Percentiles rank a stretch among this genome's conserved stretches.
These are phyloP conservation scores for Buddleja alternifolia DNA, from an alignment of 257 asterid species.

Conservation along the genomic window DNA sequence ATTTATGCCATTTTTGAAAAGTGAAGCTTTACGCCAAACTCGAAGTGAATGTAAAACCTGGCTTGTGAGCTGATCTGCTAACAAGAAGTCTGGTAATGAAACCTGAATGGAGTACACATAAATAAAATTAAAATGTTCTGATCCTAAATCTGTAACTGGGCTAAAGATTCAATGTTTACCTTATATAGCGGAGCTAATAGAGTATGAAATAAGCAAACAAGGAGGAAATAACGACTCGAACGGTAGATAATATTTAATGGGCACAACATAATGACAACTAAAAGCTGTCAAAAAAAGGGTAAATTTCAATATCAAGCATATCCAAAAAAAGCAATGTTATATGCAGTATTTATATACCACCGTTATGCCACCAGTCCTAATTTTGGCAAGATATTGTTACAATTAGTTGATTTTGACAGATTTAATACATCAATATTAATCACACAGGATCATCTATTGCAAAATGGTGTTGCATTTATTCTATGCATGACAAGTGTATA, in stretches of 20 bases:
- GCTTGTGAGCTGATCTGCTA: conserved; percentile 67
- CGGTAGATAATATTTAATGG: conserved; percentile 63
- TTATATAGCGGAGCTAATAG: conserved; percentile 59
- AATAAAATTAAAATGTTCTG: neutral
- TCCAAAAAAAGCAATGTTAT: neutral
- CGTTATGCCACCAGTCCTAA: too few relatives aligned
- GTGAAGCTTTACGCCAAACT: neutral
- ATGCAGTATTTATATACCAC: conserved; percentile 22
- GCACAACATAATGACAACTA: conserved; percentile 46
- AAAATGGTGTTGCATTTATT: too few relatives aligned
- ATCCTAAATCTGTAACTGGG: neutral
- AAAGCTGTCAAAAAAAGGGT: conserved; percentile 43
- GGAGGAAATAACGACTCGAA: conserved; percentile 56
- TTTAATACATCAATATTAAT: too few relatives aligned
- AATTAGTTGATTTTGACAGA: too few relatives aligned
- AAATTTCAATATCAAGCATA: neutral
- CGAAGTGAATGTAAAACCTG: conserved; percentile 51
- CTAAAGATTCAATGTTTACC: conserved; percentile 30
- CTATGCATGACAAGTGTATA: too few relatives aligned
- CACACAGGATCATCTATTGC: neutral
- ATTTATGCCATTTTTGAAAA: neutral
- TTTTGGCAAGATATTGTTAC: too few relatives aligned
- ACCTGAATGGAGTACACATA: conserved; percentile 29
- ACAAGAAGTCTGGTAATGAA: conserved; percentile 46
- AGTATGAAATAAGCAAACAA: conserved; percentile 42